Percentiles rank a stretch among this genome's conserved stretches.
phyloP scores from a whole-genome alignment of 106 monocot genomes.

The Allium fistulosum region DNA sequence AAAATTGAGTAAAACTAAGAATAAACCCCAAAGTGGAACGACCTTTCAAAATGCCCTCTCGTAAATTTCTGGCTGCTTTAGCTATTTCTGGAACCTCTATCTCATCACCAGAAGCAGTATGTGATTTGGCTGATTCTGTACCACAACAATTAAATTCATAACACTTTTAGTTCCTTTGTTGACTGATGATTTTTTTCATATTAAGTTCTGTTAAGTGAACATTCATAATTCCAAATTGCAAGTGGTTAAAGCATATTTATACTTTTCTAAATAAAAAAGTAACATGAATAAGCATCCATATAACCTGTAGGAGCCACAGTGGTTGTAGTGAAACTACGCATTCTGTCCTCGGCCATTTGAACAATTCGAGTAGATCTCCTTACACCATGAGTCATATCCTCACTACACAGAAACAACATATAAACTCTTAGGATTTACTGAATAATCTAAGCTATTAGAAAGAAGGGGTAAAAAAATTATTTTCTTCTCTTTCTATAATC shows the following conservation, averaged over 20 bases:
- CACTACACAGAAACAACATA: constrained; percentile 23
- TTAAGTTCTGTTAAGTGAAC: no score
- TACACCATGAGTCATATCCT: constrained; percentile 65
- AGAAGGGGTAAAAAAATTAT: no score
- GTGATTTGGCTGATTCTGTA: constrained; percentile 46
- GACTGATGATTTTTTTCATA: no score
- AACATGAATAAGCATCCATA: background rate
- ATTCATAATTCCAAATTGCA: no score
- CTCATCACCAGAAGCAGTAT: constrained; percentile 13
- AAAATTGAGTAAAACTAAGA: constrained; percentile 35
- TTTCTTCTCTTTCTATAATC: no score
- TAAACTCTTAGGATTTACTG: no score
- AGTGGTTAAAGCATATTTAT: no score
- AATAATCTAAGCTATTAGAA: no score
- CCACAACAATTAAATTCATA: background rate
- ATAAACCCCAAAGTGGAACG: constrained; percentile 35
- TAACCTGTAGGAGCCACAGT: constrained; percentile 40
- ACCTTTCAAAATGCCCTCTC: constrained; percentile 49
- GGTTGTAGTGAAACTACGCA: constrained; percentile 36
- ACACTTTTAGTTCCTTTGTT: no score
- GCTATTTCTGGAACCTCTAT: constrained; percentile 29
- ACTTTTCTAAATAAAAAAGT: no score
- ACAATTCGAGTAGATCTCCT: constrained; percentile 68
- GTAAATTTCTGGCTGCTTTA: constrained; percentile 44
- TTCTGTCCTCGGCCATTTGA: constrained; percentile 49